phyloP scores from a whole-genome alignment of 139 green algal species.

The Coccomyxa sp. region DNA sequence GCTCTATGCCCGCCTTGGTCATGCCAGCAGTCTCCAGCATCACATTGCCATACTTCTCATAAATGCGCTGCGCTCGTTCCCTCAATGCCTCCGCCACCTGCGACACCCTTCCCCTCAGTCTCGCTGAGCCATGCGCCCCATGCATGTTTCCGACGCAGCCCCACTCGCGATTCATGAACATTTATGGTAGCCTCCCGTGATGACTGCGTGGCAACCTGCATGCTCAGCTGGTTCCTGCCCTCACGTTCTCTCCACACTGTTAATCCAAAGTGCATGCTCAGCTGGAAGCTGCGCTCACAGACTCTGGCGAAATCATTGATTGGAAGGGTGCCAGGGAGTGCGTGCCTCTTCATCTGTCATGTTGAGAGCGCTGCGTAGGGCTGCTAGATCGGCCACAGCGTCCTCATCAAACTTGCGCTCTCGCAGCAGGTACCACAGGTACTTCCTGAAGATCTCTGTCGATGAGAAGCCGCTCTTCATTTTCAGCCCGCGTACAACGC shows the following conservation, averaged over 20 bases:
- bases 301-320: no score
- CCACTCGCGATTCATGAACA: not conserved
- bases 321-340: no score
- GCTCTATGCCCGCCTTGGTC: slow-evolving; percentile 61
- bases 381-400: slow-evolving; percentile 83
- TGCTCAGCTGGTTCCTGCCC: no score
- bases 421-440: slow-evolving; percentile 91
- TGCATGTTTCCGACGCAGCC: not conserved
- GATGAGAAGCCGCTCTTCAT: slow-evolving; percentile 67
- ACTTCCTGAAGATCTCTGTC: slow-evolving; percentile 94
- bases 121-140: no score
- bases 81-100: slow-evolving; percentile 74
- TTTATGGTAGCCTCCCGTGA: not conserved
- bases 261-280: no score
- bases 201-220: no score
- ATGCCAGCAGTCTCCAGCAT: slow-evolving; percentile 79
- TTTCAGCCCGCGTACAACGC: slow-evolving; percentile 18
- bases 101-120: not conserved
- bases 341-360: slow-evolving; percentile 62
- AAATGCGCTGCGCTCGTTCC: slow-evolving; percentile 79
- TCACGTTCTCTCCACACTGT: no score
- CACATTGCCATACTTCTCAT: slow-evolving; percentile 80
- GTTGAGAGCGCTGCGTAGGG: slow-evolving; percentile 64
- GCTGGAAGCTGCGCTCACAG: no score
- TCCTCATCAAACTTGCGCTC: slow-evolving; percentile 88